A percentile compares a stretch with the other conserved stretches of the same genome.
These are phyloP conservation scores for Pachysandra terminalis DNA, from an alignment of 164 flowering plant genomes.

Conservation along the genomic window DNA sequence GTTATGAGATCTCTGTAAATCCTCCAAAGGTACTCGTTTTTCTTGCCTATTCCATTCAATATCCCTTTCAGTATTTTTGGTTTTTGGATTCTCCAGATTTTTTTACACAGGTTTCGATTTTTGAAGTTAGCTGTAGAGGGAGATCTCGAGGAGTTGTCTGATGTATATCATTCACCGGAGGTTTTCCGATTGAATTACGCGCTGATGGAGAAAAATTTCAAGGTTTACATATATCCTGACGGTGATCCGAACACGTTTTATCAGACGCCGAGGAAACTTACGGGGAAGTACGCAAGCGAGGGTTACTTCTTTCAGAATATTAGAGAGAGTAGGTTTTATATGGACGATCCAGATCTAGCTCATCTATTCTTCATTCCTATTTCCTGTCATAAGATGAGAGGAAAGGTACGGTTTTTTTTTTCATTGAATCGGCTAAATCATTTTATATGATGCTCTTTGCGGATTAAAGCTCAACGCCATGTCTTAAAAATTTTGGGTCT, in stretches of 20 bases:
- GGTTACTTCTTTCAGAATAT: slow-evolving; percentile 97
- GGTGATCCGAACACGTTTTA: slow-evolving; percentile 89
- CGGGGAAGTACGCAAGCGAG: slow-evolving; percentile 96
- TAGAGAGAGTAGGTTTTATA: slow-evolving; percentile 71
- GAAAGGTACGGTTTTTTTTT: slow-evolving; percentile 48
- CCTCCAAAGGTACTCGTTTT: slow-evolving; percentile 15
- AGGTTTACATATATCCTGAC: slow-evolving; percentile 85
- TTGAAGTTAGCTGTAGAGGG: slow-evolving; percentile 24
- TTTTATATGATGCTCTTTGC: no score
- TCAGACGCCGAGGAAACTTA: slow-evolving; percentile 94
- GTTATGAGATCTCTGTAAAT: slow-evolving; percentile 14
- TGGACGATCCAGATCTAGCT: slow-evolving; percentile 80
- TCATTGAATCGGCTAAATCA: no score
- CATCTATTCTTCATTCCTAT: slow-evolving; percentile 90
- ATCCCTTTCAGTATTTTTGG: not conserved
- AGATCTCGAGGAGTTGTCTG: slow-evolving; percentile 20
- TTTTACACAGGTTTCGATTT: slow-evolving; percentile 21
- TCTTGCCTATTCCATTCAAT: not conserved
- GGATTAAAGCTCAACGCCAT: no score
- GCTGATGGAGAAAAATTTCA: slow-evolving; percentile 79
- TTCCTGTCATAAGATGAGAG: slow-evolving; percentile 97
- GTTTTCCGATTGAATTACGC: slow-evolving; percentile 59
- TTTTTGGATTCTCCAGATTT: slow-evolving; percentile 3
- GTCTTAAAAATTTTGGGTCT: not conserved
- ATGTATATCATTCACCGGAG: slow-evolving; percentile 62